phyloP scores from a whole-genome alignment of 169 alveolate species.

The Plasmodium malariae region DNA sequence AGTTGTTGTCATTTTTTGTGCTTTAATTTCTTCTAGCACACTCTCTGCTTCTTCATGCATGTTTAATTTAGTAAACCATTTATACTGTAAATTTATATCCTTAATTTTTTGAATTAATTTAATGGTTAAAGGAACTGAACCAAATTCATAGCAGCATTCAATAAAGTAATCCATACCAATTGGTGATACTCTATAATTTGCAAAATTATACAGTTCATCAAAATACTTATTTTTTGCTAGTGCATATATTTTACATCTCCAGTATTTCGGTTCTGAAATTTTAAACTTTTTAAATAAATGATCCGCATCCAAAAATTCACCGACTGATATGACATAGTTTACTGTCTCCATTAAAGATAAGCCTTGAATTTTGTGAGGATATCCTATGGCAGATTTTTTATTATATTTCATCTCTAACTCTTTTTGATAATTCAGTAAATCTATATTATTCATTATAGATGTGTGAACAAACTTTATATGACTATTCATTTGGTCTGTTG shows the following conservation, averaged over 20 bases:
- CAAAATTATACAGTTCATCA: constrained; percentile 79
- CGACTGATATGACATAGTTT: constrained; percentile 66
- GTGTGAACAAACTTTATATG: constrained; percentile 59
- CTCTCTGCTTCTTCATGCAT: constrained; percentile 53
- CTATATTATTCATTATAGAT: constrained; percentile 50
- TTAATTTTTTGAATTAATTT: constrained; percentile 69
- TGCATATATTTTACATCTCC: constrained; percentile 80
- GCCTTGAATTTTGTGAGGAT: constrained; percentile 79
- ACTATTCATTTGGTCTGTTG: constrained; percentile 61
- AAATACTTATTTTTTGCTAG: constrained; percentile 77
- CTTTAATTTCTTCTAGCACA: constrained; percentile 60
- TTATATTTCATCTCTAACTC: constrained; percentile 79
- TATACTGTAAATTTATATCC: constrained; percentile 47
- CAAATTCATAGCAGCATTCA: constrained; percentile 51
- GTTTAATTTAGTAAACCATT: constrained; percentile 49
- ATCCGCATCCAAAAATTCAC: constrained; percentile 79
- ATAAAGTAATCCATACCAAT: constrained; percentile 81
- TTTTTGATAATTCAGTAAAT: constrained; percentile 56
- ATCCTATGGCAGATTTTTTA: constrained; percentile 67
- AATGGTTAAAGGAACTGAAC: constrained; percentile 41
- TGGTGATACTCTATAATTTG: constrained; percentile 79
- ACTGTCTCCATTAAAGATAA: constrained; percentile 77
- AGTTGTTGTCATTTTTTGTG: constrained; percentile 48
- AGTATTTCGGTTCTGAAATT: constrained; percentile 78
- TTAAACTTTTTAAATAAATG: constrained; percentile 72